Conservation (phyloP, 2,329 filamentous ascomycete genomes). For the Paraconiothyrium sp. region DNA sequence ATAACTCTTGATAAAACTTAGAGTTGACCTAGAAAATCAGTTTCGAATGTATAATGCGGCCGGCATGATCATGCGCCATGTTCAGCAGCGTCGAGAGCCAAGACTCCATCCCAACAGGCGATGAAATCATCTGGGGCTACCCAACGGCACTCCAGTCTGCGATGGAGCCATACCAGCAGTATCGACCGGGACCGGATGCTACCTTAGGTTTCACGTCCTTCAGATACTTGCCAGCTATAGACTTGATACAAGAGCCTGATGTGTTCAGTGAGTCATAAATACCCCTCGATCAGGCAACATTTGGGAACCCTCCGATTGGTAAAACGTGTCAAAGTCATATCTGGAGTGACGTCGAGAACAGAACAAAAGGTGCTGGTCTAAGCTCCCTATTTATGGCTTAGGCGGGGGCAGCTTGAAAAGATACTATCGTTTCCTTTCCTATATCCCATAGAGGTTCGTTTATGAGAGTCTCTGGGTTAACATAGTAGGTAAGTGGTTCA, state of each 20-base stretch:
- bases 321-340: neutral
- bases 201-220: slow-evolving; percentile 13
- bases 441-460: slow-evolving; percentile 20
- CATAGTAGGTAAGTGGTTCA: slow-evolving; percentile 20
- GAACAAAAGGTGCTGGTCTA: neutral
- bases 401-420: neutral
- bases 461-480: slow-evolving; percentile 26
- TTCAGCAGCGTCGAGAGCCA: slow-evolving; percentile 21
- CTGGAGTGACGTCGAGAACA: neutral
- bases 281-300: neutral
- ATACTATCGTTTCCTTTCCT: neutral
- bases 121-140: slow-evolving; percentile 20
- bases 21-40: slow-evolving; percentile 24
- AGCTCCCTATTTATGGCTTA: neutral
- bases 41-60: slow-evolving; percentile 26
- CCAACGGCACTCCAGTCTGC: slow-evolving; percentile 17
- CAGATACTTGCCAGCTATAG: neutral
- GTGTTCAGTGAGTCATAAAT: neutral
- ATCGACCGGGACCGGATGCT: slow-evolving; percentile 19
- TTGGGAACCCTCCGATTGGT: neutral
- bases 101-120: slow-evolving; percentile 19
- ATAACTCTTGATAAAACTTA: slow-evolving; percentile 17
- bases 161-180: slow-evolving; percentile 18
- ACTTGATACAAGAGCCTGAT: neutral
- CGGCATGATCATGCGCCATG: slow-evolving; percentile 27